Evolutionary conservation across 2,329 filamentous ascomycete genomes (phyloP), one percentile per base, ranked within the genome.

Genomic region (Colletotrichum theobromicola): DNA sequence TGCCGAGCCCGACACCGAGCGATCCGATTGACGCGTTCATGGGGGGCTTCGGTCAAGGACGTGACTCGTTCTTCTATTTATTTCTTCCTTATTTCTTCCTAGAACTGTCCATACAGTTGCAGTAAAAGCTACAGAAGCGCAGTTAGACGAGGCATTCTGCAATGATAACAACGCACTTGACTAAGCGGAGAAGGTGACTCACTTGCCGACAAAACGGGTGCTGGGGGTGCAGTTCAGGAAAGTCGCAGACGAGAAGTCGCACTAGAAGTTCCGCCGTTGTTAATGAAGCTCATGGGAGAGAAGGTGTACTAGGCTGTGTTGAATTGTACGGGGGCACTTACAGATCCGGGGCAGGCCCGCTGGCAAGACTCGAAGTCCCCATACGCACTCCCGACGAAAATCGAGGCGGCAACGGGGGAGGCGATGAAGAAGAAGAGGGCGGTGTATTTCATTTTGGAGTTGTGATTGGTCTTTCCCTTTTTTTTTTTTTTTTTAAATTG

Each of bases 401-500:
- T 3, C 18, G 2, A 3, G 3, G 42, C 42, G n/a, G 42, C 42
- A n/a, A 46, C 1, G n/a, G 42, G 42, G 1, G 42, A 46, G 42
- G 42, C 42, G 10, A 46, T 46, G 42, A 46, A 46, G 18, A 46
- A 1, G 18, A 46, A 10, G 5, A 46, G 2, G 42, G 42, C 42
- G 4, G 10, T 5, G 2, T 5, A 46, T 2, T 3, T 12, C 37
- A 46, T 42, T 9, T 42, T 42, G 35, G 18, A 4, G 15, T 32
- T 10, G 30, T 8, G 30, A 3, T 32, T 32, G 30, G 30, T 32
- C 30, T 32, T 32, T 32, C 12, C 9, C 2, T 32, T 7, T 32
- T 32, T 10, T 10, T 32, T 32, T n/a, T n/a, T n/a, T n/a, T n/a
- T n/a, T n/a, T n/a, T n/a, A 80, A 80, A 58, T 90, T 87, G 88